Conservation (phyloP, 306 rosid species). For the Cyclanthera cordifolia region DNA sequence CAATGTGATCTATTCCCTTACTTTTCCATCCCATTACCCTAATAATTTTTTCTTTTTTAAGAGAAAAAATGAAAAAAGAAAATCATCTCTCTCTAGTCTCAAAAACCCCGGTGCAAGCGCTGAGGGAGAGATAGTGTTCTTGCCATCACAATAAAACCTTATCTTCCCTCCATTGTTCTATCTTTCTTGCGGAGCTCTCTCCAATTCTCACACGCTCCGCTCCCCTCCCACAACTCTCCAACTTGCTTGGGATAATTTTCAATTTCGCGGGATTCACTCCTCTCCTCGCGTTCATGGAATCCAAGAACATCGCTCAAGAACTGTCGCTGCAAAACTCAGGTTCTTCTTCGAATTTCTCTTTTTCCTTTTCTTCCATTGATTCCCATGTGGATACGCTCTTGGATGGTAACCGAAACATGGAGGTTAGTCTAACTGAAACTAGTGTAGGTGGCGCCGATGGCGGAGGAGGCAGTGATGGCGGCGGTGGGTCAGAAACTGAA, state of each 20-base stretch:
- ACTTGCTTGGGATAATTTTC: no score
- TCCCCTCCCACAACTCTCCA: not conserved
- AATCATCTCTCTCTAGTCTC: not conserved
- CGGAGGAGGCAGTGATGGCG: conserved; percentile 9
- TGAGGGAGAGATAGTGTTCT: not conserved
- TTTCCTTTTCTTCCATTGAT: conserved; percentile 20
- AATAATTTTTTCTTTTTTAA: no score
- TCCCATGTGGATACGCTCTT: conserved; percentile 16
- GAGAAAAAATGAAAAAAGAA: not conserved
- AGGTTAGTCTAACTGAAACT: conserved; percentile 7
- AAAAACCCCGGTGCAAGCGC: not conserved
- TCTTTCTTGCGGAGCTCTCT: conserved; percentile 4
- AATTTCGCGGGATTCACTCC: not conserved
- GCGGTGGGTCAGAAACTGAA: conserved; percentile 35
- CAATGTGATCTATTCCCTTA: no score
- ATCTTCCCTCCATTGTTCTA: not conserved
- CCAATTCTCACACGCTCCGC: conserved; percentile 1
- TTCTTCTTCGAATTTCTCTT: conserved; percentile 16
- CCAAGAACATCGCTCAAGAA: conserved; percentile 17
- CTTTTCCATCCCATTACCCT: no score
- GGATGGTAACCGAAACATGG: not conserved
- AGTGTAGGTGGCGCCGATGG: conserved; percentile 9
- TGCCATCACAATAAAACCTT: conserved; percentile 6
- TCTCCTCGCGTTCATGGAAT: not conserved
- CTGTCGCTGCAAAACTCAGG: conserved; percentile 10